Base-by-base conservation (phyloP, 345 rosid genomes). In the Citrus cavaleriei region DNA sequence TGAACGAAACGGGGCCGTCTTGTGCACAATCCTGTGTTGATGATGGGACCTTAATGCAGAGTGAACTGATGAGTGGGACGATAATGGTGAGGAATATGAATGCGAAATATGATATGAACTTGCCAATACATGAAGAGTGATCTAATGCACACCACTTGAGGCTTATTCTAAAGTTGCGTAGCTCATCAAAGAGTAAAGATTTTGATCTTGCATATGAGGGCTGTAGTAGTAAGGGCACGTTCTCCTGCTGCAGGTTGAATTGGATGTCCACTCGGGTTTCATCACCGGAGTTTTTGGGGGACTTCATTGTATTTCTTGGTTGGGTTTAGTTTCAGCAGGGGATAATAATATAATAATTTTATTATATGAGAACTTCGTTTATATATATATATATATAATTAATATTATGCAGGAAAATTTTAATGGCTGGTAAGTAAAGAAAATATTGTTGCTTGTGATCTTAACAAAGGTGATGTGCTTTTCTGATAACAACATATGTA, bases 81-180 rank as follows among this genome's bases (percentile, higher is more conserved):
- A 89, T 1, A 59, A 91, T 49, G 54, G 93, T 62, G 70, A 92
- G 84, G 72, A 86, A 80, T 6, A 81, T 35, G 80, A 91, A 90
- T 0, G 83, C 70, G 82, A 84, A 40, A 75, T 84, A 85, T 7
- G 97, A 92, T n/a, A 91, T 22, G 64, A 65, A 77, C 81, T 74
- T 91, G 30, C 93, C 92, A 2, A 37, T 9, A 80, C 80, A 68
- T 30, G 96, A 78, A 67, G 95, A 87, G 82, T 93, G 98, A 68
- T 93, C 91, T 35, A 93, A 87, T 2, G 93, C 89, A 9, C 91
- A 91, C 91, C 90, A 91, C 73, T 79, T 85, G 54, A 93, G 94
- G 78, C 93, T 81, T 22, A 86, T 63, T 24, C 90, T 89, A 58
- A 92, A 93, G 79, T 74, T 81, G 65, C 73, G 83, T 16, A 89